Evolutionary conservation across 2,329 filamentous ascomycete genomes (phyloP).

Genomic region (Hypocreales sp.): DNA sequence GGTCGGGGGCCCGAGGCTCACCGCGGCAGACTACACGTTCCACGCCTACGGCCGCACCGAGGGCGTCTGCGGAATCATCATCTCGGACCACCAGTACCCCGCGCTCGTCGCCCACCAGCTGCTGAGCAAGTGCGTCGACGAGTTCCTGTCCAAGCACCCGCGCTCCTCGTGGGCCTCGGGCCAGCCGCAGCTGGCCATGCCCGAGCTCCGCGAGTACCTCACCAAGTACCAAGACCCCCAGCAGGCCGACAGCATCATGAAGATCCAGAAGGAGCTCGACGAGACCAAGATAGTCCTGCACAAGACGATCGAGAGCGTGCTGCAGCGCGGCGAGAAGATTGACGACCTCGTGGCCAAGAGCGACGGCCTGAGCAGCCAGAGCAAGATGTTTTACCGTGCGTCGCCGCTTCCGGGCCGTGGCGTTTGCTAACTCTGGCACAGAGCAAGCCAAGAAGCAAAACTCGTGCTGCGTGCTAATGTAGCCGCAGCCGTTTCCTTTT

Average conservation of each 20-base stretch:
- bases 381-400: slow-evolving; percentile 94
- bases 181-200: slow-evolving; percentile 42
- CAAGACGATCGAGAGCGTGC: slow-evolving; percentile 80
- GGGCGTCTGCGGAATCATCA: slow-evolving; percentile 62
- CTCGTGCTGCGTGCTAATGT: slow-evolving; percentile 60
- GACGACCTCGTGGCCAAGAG: slow-evolving; percentile 89
- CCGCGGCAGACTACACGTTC: slow-evolving; percentile 46
- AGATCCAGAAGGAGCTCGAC: slow-evolving; percentile 92
- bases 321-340: slow-evolving; percentile 93
- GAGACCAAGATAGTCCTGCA: slow-evolving; percentile 96
- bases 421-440: no score
- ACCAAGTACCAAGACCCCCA: slow-evolving; percentile 68
- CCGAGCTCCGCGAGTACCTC: slow-evolving; percentile 64
- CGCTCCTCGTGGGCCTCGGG: slow-evolving; percentile 48
- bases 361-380: slow-evolving; percentile 75
- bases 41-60: slow-evolving; percentile 64
- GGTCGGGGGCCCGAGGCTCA: no score
- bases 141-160: slow-evolving; percentile 68
- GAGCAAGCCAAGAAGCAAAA: slow-evolving; percentile 67
- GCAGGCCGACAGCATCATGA: slow-evolving; percentile 82
- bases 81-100: slow-evolving; percentile 62
- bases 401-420: no score
- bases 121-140: slow-evolving; percentile 72
- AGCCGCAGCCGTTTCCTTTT: slow-evolving; percentile 13
- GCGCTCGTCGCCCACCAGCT: slow-evolving; percentile 72